Evolutionary conservation across 768 basidiomycete genomes (phyloP), one percentile per base, ranked within the genome.

Genomic region (Tulasnella sp.): DNA sequence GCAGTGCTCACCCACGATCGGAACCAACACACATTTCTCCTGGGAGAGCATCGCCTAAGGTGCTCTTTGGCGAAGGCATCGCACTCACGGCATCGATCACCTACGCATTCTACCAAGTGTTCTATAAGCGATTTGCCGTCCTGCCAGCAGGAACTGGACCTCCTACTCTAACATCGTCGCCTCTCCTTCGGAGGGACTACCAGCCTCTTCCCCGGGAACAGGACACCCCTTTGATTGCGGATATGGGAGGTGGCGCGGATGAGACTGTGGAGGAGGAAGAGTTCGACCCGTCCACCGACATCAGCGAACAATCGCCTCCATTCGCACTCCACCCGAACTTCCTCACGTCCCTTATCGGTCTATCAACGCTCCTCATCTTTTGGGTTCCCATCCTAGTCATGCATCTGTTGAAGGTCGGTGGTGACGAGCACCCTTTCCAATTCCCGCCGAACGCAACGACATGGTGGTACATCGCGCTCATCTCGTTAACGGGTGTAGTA

Each of bases 91-190:
- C 85, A 4, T 85, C 88, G 3, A 65, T 91, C 59, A 71, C 76
- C 12, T 90, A 85, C 67, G 86, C 82, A 12, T 70, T 87, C 4
- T 90, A 90, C 64, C 87, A 90, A 73, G 88, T 91, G 46, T 67
- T 88, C 43, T 92, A 92, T 78, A 92, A 89, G 73, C 80, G 76
- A 68, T 81, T 87, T 65, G 81, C 79, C 10, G 83, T 86, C 4
- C 72, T 88, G 15, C 29, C 44, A 9, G 8, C 29, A 17, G 44
- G 49, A 2, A 45, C 22, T 2, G 50, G 42, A 25, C 52, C 41
- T 10, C 42, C 44, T 5, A 25, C 54, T n/a, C 54, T 7, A 27
- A 2, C 44, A 38, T 5, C 7, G n/a, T 11, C 24, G 10, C 27
- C 27, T 27, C 12, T 9, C 45, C 48, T 38, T 12, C 29, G 19